Percentiles rank a stretch among this genome's conserved stretches.
phyloP scores from a whole-genome alignment of 2,329 filamentous ascomycete genomes.

The Dactylellina parvicollis region DNA sequence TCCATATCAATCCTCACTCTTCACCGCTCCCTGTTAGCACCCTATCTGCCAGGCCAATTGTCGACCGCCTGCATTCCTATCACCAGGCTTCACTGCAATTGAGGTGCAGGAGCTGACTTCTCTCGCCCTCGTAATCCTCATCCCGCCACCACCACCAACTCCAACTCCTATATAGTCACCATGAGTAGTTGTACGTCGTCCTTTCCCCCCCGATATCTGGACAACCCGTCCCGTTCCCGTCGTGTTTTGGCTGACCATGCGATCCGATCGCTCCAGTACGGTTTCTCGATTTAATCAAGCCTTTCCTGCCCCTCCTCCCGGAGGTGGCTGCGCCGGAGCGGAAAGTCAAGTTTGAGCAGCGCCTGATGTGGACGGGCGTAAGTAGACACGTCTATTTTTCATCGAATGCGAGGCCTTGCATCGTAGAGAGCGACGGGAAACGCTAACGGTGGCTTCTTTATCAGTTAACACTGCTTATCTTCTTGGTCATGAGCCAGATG shows the following conservation, averaged over 20 bases:
- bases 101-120: constrained; percentile 56
- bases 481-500: constrained; percentile 99
- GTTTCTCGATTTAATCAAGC: constrained; percentile 99
- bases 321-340: constrained; percentile 99
- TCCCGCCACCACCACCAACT: constrained; percentile 56
- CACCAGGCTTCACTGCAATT: constrained; percentile 48
- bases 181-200: constrained; percentile 59
- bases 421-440: constrained; percentile 15
- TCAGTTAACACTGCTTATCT: constrained; percentile 89
- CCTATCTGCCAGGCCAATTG: constrained; percentile 17
- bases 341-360: constrained; percentile 98
- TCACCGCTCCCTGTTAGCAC: not conserved
- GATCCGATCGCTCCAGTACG: constrained; percentile 72
- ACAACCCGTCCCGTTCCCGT: constrained; percentile 48
- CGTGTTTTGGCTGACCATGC: constrained; percentile 32
- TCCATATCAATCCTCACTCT: not conserved
- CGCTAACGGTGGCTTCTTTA: constrained; percentile 51
- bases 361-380: constrained; percentile 90
- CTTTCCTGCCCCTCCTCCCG: constrained; percentile 98
- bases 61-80: constrained; percentile 33
- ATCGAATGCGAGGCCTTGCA: not conserved
- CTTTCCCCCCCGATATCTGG: constrained; percentile 53
- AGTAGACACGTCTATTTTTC: constrained; percentile 56
- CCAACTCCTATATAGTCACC: constrained; percentile 54
- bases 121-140: constrained; percentile 57